Evolutionary conservation across 2,329 filamentous ascomycete species (phyloP).

Genomic region (Didymella arachidicola): DNA sequence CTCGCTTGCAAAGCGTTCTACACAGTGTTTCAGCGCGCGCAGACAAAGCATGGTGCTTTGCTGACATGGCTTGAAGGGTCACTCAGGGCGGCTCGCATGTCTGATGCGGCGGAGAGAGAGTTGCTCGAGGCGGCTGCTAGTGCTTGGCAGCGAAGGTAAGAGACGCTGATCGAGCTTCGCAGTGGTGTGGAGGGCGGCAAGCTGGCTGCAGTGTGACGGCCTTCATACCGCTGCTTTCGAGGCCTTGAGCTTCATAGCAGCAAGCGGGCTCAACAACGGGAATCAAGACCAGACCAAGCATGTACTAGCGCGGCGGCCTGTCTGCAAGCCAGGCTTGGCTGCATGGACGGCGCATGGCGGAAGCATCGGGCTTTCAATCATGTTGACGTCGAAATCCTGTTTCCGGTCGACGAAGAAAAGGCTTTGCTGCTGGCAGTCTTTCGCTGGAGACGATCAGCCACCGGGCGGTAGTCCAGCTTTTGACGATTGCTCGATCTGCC

Average conservation of each 20-base stretch:
- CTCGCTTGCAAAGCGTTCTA: conserved; percentile 75
- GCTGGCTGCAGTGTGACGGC: conserved; percentile 14
- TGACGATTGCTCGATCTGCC: conserved; percentile 15
- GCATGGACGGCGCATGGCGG: conserved; percentile 24
- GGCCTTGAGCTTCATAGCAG: conserved; percentile 8
- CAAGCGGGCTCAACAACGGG: conserved; percentile 15
- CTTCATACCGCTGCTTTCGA: neutral
- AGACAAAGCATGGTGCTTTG: conserved; percentile 71
- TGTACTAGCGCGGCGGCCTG: conserved; percentile 18
- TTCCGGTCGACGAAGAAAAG: conserved; percentile 7
- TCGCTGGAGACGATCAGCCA: conserved; percentile 8
- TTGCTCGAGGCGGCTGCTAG: conserved; percentile 39
- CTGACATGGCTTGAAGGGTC: conserved; percentile 70
- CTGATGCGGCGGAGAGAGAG: conserved; percentile 38
- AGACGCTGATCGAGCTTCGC: conserved; percentile 11
- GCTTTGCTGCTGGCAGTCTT: neutral
- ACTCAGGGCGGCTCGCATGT: conserved; percentile 40
- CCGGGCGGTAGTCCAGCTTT: conserved; percentile 2
- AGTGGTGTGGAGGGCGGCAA: conserved; percentile 10
- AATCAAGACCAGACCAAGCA: conserved; percentile 20
- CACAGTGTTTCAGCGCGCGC: conserved; percentile 72
- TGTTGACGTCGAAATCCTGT: conserved; percentile 24
- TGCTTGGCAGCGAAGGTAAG: conserved; percentile 22
- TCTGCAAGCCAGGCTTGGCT: conserved; percentile 22
- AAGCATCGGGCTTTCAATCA: conserved; percentile 13